Percentiles rank a stretch among this genome's conserved stretches.
phyloP scores from a whole-genome alignment of 2,329 filamentous ascomycete genomes.

The Trichophyton verrucosum region DNA sequence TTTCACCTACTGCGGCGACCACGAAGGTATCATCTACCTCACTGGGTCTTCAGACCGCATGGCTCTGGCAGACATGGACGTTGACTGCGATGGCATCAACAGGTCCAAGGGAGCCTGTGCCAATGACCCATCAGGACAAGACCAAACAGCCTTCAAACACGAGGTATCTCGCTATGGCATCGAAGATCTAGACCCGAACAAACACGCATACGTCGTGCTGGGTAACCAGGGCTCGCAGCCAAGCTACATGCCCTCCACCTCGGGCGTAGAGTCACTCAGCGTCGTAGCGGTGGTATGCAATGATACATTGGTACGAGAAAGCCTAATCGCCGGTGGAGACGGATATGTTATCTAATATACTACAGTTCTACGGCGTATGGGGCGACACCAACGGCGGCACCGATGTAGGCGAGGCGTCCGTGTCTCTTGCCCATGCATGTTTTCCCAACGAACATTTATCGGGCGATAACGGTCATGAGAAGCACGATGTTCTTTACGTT shows the following conservation, averaged over 20 bases:
- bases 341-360: slow-evolving; percentile 23
- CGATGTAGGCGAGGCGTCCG: background rate
- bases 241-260: slow-evolving; percentile 31
- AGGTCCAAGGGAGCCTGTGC: background rate
- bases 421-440: background rate
- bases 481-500: background rate
- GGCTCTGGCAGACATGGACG: slow-evolving; percentile 13
- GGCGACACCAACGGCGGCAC: background rate
- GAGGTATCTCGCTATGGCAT: slow-evolving; percentile 11
- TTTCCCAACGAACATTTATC: background rate
- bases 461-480: background rate
- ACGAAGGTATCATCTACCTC: slow-evolving; percentile 8
- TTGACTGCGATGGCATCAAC: slow-evolving; percentile 12
- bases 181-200: slow-evolving; percentile 17
- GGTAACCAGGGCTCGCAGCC: slow-evolving; percentile 15
- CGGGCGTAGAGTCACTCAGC: slow-evolving; percentile 40
- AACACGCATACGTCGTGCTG: slow-evolving; percentile 19
- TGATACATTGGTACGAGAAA: slow-evolving; percentile 14
- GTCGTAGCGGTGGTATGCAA: slow-evolving; percentile 46
- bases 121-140: slow-evolving; percentile 8
- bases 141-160: slow-evolving; percentile 11
- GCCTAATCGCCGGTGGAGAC: slow-evolving; percentile 12
- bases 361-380: slow-evolving; percentile 47
- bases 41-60: slow-evolving; percentile 9
- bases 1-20: slow-evolving; percentile 9